Conservation (phyloP, 257 asterid genomes). For the Solanum gracilifrons region DNA sequence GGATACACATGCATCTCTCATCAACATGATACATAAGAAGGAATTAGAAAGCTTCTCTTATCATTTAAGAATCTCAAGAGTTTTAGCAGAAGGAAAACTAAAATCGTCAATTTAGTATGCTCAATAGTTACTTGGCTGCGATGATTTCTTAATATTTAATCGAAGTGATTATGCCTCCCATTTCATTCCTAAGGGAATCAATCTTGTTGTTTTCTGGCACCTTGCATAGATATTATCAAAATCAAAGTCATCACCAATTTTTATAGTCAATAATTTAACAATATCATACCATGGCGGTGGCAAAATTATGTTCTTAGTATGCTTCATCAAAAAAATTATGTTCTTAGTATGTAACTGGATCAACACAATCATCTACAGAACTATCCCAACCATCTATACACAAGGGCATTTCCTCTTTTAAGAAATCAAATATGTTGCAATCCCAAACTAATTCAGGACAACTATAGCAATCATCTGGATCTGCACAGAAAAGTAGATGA, state of each 20-base stretch:
- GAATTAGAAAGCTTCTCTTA: background rate
- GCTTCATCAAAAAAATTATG: background rate
- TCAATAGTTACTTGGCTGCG: background rate
- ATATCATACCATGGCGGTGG: background rate
- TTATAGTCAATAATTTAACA: background rate
- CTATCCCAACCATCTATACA: background rate
- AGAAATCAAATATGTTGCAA: background rate
- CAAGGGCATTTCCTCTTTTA: background rate
- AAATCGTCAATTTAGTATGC: background rate
- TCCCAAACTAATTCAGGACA: background rate
- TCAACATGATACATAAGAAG: background rate
- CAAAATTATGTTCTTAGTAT: background rate
- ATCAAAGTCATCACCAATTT: background rate
- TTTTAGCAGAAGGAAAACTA: background rate
- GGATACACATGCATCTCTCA: background rate
- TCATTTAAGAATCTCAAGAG: background rate
- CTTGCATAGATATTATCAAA: background rate
- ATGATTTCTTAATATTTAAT: background rate
- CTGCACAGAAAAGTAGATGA: background rate
- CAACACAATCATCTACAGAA: background rate
- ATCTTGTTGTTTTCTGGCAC: background rate
- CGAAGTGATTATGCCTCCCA: background rate
- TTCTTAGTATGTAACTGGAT: background rate
- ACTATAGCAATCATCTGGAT: background rate
- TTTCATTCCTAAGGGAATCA: background rate